Percentiles rank a stretch among this genome's conserved stretches.
These are phyloP conservation scores for Neopestalotiopsis sp. DNA, from an alignment of 2,329 filamentous ascomycete genomes.

Conservation along the genomic window DNA sequence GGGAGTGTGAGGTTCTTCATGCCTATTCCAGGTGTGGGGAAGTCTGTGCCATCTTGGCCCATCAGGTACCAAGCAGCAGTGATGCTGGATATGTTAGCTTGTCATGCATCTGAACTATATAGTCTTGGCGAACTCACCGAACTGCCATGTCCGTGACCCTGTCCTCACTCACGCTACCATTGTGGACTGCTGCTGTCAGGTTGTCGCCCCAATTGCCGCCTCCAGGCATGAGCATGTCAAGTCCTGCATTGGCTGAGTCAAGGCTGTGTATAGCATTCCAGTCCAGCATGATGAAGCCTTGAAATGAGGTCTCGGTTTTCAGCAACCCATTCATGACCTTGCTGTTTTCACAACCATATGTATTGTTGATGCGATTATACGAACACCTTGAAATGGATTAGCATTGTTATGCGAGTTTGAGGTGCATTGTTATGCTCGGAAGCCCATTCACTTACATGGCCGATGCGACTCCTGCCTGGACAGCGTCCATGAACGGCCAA, in stretches of 20 bases:
- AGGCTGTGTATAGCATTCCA: slow-evolving; percentile 71
- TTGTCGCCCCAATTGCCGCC: slow-evolving; percentile 66
- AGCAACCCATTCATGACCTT: slow-evolving; percentile 72
- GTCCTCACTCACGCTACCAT: slow-evolving; percentile 73
- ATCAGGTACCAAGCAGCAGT: slow-evolving; percentile 65
- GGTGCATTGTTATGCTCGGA: background rate
- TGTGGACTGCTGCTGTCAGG: slow-evolving; percentile 75
- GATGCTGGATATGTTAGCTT: slow-evolving; percentile 53
- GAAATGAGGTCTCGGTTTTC: slow-evolving; percentile 67
- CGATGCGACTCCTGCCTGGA: slow-evolving; percentile 60
- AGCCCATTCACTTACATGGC: slow-evolving; percentile 50
- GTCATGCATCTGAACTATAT: background rate
- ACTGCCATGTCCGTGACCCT: slow-evolving; percentile 81
- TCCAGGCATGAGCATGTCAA: slow-evolving; percentile 76
- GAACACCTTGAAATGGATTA: slow-evolving; percentile 48
- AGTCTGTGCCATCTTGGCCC: slow-evolving; percentile 53
- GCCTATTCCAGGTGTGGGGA: slow-evolving; percentile 50
- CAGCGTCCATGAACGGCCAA: slow-evolving; percentile 68
- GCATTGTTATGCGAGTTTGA: background rate
- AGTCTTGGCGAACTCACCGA: slow-evolving; percentile 47
- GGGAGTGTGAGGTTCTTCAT: slow-evolving; percentile 65
- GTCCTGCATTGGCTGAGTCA: slow-evolving; percentile 57
- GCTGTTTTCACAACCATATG: slow-evolving; percentile 76
- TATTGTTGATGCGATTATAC: slow-evolving; percentile 75
- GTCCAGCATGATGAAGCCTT: slow-evolving; percentile 72